Base-by-base conservation (phyloP, 2,329 filamentous ascomycete genomes). In the Beauveria scarabaeidicola region DNA sequence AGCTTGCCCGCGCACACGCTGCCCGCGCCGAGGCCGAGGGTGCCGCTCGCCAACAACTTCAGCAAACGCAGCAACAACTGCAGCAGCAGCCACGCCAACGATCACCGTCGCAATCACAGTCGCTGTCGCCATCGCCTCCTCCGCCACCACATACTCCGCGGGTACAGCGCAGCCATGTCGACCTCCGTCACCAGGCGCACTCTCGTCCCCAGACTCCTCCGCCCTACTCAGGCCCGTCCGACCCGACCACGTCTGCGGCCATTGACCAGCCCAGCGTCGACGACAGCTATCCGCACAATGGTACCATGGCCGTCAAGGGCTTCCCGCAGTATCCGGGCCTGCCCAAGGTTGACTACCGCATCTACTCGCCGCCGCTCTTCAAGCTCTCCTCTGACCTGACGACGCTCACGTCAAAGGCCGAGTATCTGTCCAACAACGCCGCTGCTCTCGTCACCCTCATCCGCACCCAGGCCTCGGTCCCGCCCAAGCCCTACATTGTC, bases 401-500 rank as follows among this genome's bases (percentile, higher is more conserved):
- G 13, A 75, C 74, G 9, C 73, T 83, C 59, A 75, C 73, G 23
- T 77, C 77, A 54, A 74, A 75, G 46, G 75, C 77, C 1, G 73
- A 75, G n/a, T 76, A 79, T 63, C 72, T 83, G 4, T 80, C 78
- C 5, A 70, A 72, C 61, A 77, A 77, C 58, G 73, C 73, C 27
- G 66, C 68, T 15, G 78, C 77, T 6, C 71, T 84, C 38, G 70
- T 75, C 5, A 68, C 75, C 4, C 70, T 83, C 23, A 66, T 84
- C 27, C 76, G 77, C 40, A 66, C 70, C 36, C 77, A 82, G 59
- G 76, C 79, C 15, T 76, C 76, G 1, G 72, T 84, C 0, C 81
- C 81, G 21, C 81, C 81, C 7, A 84, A 84, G 65, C 80, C 78
- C 0, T 74, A 78, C 62, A 74, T 84, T 23, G 73, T 77, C 57